A percentile compares a stretch with the other conserved stretches of the same genome.
These are phyloP conservation scores for Hygrophoropsis aurantiaca DNA, from an alignment of 768 basidiomycete species.

Conservation along the genomic window DNA sequence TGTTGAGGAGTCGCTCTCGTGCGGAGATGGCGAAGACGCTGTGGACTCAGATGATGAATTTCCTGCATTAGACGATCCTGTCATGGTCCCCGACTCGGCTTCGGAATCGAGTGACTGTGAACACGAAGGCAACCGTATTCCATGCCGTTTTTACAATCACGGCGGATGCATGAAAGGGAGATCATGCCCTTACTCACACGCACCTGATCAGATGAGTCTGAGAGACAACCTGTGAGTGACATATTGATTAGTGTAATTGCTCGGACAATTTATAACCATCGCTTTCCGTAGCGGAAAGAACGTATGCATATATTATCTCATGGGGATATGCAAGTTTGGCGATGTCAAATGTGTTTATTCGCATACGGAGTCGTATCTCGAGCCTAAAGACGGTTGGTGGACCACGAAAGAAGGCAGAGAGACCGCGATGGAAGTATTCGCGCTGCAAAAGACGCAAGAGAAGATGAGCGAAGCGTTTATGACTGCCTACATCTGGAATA, in stretches of 20 bases:
- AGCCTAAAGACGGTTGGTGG: conserved; percentile 47
- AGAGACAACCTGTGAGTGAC: conserved; percentile 52
- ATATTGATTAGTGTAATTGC: not conserved
- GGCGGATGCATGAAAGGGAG: conserved; percentile 44
- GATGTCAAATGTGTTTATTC: conserved; percentile 43
- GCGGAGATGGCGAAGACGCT: not conserved
- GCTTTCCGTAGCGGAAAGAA: conserved; percentile 46
- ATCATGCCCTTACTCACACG: conserved; percentile 49
- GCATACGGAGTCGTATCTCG: conserved; percentile 47
- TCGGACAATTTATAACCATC: not conserved
- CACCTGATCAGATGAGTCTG: conserved; percentile 54
- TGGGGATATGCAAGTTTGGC: conserved; percentile 40
- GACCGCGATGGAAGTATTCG: conserved; percentile 2
- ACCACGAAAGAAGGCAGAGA: conserved; percentile 11
- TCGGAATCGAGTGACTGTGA: conserved; percentile 57
- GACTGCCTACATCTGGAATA: not conserved
- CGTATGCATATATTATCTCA: conserved; percentile 43
- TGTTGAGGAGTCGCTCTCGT: conserved; percentile 1
- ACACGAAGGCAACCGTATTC: conserved; percentile 49
- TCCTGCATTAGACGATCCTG: conserved; percentile 22
- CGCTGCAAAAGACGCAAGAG: not conserved
- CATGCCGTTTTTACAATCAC: conserved; percentile 60
- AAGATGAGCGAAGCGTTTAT: not conserved
- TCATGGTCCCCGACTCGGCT: conserved; percentile 37
- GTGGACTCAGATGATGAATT: conserved; percentile 14